Conservation (phyloP, 2,329 filamentous ascomycete species). For the Daldinia sp. region DNA sequence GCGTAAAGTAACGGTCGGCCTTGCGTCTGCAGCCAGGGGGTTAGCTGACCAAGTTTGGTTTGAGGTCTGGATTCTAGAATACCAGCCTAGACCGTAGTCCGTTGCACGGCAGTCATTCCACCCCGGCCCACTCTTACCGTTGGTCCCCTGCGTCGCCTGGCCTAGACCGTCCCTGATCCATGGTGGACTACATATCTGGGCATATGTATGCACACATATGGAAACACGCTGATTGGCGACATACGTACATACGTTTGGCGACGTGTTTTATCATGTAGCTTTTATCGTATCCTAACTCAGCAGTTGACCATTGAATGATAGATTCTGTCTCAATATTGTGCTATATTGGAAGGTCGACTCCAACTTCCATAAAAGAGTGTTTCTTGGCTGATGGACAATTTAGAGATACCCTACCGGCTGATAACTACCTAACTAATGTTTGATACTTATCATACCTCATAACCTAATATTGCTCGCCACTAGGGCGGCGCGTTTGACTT, state of each 20-base stretch:
- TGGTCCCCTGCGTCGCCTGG: constrained; percentile 41
- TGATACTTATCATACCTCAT: neutral
- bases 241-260: neutral
- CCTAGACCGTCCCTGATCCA: constrained; percentile 37
- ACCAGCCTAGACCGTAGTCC: constrained; percentile 42
- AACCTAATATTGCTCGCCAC: neutral
- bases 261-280: neutral
- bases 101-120: constrained; percentile 43
- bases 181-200: constrained; percentile 12
- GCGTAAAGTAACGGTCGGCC: constrained; percentile 32
- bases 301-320: neutral
- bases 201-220: neutral
- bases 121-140: constrained; percentile 35
- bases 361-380: neutral
- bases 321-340: neutral
- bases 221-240: neutral
- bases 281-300: neutral
- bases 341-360: neutral
- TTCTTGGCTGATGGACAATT: neutral
- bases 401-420: neutral
- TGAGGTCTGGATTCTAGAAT: constrained; percentile 35
- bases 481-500: neutral
- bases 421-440: neutral
- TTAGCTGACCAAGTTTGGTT: constrained; percentile 21
- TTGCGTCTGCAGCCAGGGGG: constrained; percentile 33